phyloP scores from a whole-genome alignment of 2,329 filamentous ascomycete species.

The Penicillium sp. region DNA sequence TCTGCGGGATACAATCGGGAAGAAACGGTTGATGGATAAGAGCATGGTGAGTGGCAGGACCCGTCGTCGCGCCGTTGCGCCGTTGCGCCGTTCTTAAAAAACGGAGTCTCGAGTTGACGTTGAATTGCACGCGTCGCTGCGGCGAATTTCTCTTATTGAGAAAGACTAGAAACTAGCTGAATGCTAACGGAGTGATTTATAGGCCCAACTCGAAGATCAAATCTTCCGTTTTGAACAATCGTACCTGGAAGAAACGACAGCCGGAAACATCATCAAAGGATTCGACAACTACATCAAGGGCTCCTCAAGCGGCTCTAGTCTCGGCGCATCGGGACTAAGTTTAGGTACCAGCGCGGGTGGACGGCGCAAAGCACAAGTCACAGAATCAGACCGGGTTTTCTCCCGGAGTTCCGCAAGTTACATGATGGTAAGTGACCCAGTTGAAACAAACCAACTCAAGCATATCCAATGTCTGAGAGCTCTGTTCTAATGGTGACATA shows the following conservation, averaged over 20 bases:
- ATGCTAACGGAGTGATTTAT: background rate
- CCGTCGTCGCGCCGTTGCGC: background rate
- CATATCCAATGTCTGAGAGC: background rate
- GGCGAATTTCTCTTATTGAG: background rate
- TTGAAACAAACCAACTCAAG: background rate
- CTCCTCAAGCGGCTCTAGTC: conserved; percentile 57
- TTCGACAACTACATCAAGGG: conserved; percentile 99
- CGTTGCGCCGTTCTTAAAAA: background rate
- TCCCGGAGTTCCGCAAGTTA: conserved; percentile 54
- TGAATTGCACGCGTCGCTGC: background rate
- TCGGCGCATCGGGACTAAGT: conserved; percentile 37
- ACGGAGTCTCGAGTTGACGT: background rate
- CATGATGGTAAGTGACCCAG: conserved; percentile 42
- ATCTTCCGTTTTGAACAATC: conserved; percentile 83
- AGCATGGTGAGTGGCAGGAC: conserved; percentile 53
- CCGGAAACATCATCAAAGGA: conserved; percentile 94
- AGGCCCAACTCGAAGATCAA: conserved; percentile 72
- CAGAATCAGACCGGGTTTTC: conserved; percentile 53
- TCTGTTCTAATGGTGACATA: background rate
- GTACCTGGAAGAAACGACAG: conserved; percentile 86
- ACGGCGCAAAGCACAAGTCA: conserved; percentile 51
- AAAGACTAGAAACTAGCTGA: background rate
- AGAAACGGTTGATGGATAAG: conserved; percentile 67
- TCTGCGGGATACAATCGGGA: conserved; percentile 68
- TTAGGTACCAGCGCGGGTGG: conserved; percentile 30